Evolutionary conservation across 2,329 filamentous ascomycete species (phyloP).

Genomic region (Chrysoporthe deuterocubensis): DNA sequence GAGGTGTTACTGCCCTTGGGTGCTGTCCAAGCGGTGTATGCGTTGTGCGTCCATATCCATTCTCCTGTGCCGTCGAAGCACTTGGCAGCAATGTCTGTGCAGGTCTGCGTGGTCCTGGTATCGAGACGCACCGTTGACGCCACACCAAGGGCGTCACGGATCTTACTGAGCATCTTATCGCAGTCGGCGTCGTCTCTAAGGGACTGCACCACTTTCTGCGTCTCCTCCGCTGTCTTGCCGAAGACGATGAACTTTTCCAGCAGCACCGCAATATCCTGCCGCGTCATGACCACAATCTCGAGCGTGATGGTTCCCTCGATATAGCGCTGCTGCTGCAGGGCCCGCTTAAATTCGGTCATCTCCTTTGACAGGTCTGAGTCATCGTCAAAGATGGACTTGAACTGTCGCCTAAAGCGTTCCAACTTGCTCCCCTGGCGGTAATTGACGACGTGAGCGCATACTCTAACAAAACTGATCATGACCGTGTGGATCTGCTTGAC

Average conservation of each 20-base stretch:
- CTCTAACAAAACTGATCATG: conserved; percentile 35
- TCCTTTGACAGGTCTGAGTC: conserved; percentile 31
- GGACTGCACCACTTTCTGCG: conserved; percentile 29
- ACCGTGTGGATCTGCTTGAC: conserved; percentile 30
- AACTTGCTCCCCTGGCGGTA: conserved; percentile 34
- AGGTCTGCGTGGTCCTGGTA: conserved; percentile 33
- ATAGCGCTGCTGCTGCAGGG: conserved; percentile 31
- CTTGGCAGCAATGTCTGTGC: conserved; percentile 27
- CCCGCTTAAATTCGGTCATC: conserved; percentile 31
- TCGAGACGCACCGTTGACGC: conserved; percentile 31
- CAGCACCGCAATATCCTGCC: neutral
- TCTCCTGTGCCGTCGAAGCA: conserved; percentile 23
- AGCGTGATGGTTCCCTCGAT: conserved; percentile 35
- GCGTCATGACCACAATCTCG: neutral
- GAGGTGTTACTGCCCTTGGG: conserved; percentile 26
- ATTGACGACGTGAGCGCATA: conserved; percentile 37
- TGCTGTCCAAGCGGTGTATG: conserved; percentile 6
- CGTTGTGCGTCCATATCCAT: conserved; percentile 12
- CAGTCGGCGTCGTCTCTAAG: conserved; percentile 31
- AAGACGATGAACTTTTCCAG: conserved; percentile 22
- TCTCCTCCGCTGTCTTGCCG: conserved; percentile 29
- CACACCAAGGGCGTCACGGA: conserved; percentile 31
- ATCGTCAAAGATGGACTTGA: conserved; percentile 29
- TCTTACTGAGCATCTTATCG: conserved; percentile 31
- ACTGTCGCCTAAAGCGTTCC: conserved; percentile 25